phyloP scores from a whole-genome alignment of 1,139 yeast species.

The Suhomyces maxii region DNA sequence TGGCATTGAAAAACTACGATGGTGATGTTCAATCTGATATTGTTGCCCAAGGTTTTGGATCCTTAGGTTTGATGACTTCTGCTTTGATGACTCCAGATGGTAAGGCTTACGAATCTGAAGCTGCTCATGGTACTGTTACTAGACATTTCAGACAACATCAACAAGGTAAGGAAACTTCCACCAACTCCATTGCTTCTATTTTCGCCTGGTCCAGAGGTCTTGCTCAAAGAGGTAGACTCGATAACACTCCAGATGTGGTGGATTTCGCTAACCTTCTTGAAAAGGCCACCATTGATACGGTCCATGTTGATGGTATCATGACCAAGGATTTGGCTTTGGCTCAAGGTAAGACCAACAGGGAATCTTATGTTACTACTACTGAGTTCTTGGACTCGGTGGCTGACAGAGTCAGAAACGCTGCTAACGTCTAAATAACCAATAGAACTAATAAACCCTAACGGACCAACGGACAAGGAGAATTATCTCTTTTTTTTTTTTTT shows the following conservation, averaged over 20 bases:
- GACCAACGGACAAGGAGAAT: no score
- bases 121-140: slow-evolving; percentile 97
- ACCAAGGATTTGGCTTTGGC: slow-evolving; percentile 94
- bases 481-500: no score
- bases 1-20: slow-evolving; percentile 95
- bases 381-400: slow-evolving; percentile 85
- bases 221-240: slow-evolving; percentile 87
- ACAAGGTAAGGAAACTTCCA: slow-evolving; percentile 95
- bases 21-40: slow-evolving; percentile 97
- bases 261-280: slow-evolving; percentile 78
- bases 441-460: neutral
- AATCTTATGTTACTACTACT: slow-evolving; percentile 81
- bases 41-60: slow-evolving; percentile 97
- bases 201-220: slow-evolving; percentile 96
- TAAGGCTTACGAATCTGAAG: slow-evolving; percentile 91
- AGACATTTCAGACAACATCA: slow-evolving; percentile 95
- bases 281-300: slow-evolving; percentile 83
- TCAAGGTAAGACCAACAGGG: slow-evolving; percentile 79
- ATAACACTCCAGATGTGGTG: slow-evolving; percentile 79
- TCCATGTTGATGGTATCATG: slow-evolving; percentile 81
- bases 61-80: slow-evolving; percentile 94
- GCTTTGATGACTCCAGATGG: slow-evolving; percentile 94
- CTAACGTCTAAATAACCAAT: slow-evolving; percentile 3
- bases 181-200: slow-evolving; percentile 96
- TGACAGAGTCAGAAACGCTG: slow-evolving; percentile 28